Conservation (phyloP, 1,284 basidiomycete genomes). For the Rhodotorula glutinis region DNA sequence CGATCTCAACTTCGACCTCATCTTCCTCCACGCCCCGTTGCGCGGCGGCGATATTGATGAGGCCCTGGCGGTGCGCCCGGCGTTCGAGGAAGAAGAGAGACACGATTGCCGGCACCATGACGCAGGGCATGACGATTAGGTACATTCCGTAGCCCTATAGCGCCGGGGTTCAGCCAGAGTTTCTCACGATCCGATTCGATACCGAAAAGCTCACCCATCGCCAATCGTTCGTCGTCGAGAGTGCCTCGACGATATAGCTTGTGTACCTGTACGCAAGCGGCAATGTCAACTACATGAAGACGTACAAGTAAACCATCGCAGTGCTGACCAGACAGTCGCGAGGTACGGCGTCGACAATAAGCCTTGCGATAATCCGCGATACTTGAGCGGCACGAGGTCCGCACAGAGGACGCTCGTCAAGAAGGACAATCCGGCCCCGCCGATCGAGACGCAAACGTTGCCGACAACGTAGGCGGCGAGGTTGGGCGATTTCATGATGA, state of each 20-base stretch:
- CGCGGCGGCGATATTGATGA: constrained; percentile 18
- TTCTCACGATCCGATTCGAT: no score
- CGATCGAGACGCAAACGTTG: constrained; percentile 29
- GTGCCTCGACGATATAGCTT: constrained; percentile 25
- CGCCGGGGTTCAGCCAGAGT: not conserved
- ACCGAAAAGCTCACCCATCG: not conserved
- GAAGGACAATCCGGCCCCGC: constrained; percentile 19
- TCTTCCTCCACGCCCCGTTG: not conserved
- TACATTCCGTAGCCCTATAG: constrained; percentile 39
- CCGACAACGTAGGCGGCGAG: constrained; percentile 34
- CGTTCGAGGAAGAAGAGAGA: constrained; percentile 37
- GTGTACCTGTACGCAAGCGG: constrained; percentile 21
- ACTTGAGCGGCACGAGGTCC: constrained; percentile 28
- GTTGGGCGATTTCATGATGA: constrained; percentile 28
- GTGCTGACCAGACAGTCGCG: constrained; percentile 11
- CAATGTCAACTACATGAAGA: not conserved
- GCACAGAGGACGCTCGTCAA: constrained; percentile 28
- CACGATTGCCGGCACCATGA: constrained; percentile 1
- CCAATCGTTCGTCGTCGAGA: constrained; percentile 17
- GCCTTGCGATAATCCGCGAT: constrained; percentile 29
- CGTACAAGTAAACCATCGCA: no score
- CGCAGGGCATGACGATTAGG: constrained; percentile 1
- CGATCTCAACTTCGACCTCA: constrained; percentile 6
- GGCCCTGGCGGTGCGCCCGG: constrained; percentile 5
- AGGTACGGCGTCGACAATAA: constrained; percentile 31